Conservation (phyloP, 768 basidiomycete species). For the Suillus alpinus region DNA sequence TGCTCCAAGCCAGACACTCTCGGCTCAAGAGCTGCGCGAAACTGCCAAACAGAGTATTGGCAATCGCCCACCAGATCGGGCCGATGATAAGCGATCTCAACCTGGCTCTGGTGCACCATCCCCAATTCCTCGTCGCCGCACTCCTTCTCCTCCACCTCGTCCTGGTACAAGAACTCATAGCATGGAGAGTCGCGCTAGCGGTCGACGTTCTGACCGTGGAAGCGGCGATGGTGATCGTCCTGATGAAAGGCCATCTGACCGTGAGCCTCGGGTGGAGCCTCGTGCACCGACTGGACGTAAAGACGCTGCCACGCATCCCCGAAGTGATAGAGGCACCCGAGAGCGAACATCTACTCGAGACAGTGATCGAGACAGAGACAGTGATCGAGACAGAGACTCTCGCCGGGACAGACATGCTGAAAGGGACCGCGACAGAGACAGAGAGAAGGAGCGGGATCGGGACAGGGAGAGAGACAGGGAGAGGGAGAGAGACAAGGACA, state of each 20-base stretch:
- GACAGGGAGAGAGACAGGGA: slow-evolving; percentile 46
- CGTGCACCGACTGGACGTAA: slow-evolving; percentile 42
- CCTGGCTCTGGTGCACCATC: slow-evolving; percentile 55
- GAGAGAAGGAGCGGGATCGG: slow-evolving; percentile 45
- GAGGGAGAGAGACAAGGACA: slow-evolving; percentile 34
- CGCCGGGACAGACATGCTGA: slow-evolving; percentile 47
- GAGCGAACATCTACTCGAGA: slow-evolving; percentile 38
- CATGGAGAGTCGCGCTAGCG: slow-evolving; percentile 69
- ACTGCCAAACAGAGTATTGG: slow-evolving; percentile 69
- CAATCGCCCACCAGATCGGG: slow-evolving; percentile 34
- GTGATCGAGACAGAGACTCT: slow-evolving; percentile 46
- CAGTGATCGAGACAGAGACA: slow-evolving; percentile 39
- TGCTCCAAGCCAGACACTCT: slow-evolving; percentile 73
- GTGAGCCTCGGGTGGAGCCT: slow-evolving; percentile 45
- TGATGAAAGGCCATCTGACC: slow-evolving; percentile 55
- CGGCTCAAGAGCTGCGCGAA: slow-evolving; percentile 77
- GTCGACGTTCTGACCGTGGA: slow-evolving; percentile 55
- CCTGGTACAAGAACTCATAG: slow-evolving; percentile 72
- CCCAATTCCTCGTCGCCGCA: slow-evolving; percentile 53
- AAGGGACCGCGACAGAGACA: slow-evolving; percentile 45
- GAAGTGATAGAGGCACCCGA: slow-evolving; percentile 45
- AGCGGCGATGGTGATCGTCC: slow-evolving; percentile 40
- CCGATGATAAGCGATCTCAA: slow-evolving; percentile 47
- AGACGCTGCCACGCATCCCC: slow-evolving; percentile 52
- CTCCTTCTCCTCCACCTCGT: slow-evolving; percentile 61